A percentile compares a stretch with the other conserved stretches of the same genome.
phyloP scores from a whole-genome alignment of 1,139 yeast genomes.

The Scheffersomyces segobiensis region DNA sequence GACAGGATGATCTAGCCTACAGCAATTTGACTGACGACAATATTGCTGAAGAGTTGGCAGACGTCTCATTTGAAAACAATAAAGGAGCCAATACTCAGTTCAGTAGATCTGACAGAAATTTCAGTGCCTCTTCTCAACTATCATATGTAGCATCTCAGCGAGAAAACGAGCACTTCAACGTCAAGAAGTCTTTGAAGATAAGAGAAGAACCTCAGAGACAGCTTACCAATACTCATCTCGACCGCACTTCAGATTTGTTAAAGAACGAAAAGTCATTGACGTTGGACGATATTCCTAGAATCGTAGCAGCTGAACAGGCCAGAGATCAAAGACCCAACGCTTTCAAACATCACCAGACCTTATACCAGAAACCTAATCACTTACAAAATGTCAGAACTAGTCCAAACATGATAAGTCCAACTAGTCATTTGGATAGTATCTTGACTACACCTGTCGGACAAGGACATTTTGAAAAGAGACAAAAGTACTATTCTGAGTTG shows the following conservation, averaged over 20 bases:
- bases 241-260: slow-evolving; percentile 64
- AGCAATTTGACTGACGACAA: slow-evolving; percentile 19
- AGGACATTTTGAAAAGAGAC: slow-evolving; percentile 11
- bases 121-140: slow-evolving; percentile 19
- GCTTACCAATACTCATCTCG: slow-evolving; percentile 35
- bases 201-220: slow-evolving; percentile 47
- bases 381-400: slow-evolving; percentile 30
- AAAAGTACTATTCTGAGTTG: slow-evolving; percentile 72
- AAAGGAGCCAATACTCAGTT: background rate
- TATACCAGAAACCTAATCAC: slow-evolving; percentile 42
- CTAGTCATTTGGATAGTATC: slow-evolving; percentile 14
- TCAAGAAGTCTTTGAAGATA: slow-evolving; percentile 39
- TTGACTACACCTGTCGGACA: slow-evolving; percentile 16
- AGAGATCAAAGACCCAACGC: slow-evolving; percentile 89
- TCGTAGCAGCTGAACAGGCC: slow-evolving; percentile 97
- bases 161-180: slow-evolving; percentile 37
- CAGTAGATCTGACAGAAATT: slow-evolving; percentile 11
- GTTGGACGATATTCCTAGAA: slow-evolving; percentile 92
- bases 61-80: slow-evolving; percentile 3
- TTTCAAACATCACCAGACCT: slow-evolving; percentile 63
- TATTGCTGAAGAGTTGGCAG: slow-evolving; percentile 12
- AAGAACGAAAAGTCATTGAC: slow-evolving; percentile 85
- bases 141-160: slow-evolving; percentile 22
- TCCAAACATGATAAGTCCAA: slow-evolving; percentile 9
- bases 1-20: slow-evolving; percentile 10